Evolutionary conservation across 23 red algal species (phyloP), one percentile per base, ranked within the genome.

Genomic region (Cyanidium caldarium): DNA sequence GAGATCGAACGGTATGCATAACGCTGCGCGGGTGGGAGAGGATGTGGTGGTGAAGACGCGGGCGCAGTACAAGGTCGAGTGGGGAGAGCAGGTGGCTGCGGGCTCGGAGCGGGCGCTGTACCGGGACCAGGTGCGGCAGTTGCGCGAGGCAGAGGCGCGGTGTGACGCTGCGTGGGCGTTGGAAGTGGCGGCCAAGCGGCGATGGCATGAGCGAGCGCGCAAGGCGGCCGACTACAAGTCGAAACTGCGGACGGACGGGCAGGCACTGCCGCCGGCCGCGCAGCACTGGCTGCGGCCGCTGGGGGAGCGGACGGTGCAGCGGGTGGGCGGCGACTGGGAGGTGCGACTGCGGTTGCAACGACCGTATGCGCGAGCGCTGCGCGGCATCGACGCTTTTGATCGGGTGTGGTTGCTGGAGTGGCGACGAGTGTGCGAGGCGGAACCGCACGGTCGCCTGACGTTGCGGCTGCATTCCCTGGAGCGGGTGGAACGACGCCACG

Each of bases 181-280:
- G 10, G 51, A 61, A 25, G 51, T 61, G 10, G 51, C 19, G 21
- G 51, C 51, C 19, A 61, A 61, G 21, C 51, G 51, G n/a, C 51
- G 31, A 28, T 61, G 51, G 51, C 51, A 61, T 28, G 51, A 61
- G 21, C 7, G 51, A 28, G 51, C 51, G 21, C 10, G 23, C 13
- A 61, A 61, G 23, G 51, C 51, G 7, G 51, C 51, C 13, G 51
- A 61, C 51, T 61, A 28, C 51, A 61, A 61, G 51, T 61, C 51
- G 7, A 61, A 61, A 28, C 31, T 61, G 7, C 51, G 23, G 13
- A 28, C 5, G 7, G n/a, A 28, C 31, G 7, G 13, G 7, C 7
- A 21, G 10, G n/a, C n/a, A n/a, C n/a, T n/a, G n/a, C n/a, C n/a
- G n/a, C 51, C 51, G 10, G 7, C 3, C 13, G 21, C 13, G 13